These are phyloP conservation scores for Alternaria consortialis DNA, from an alignment of 2,329 filamentous ascomycete species.

Conservation along the genomic window DNA sequence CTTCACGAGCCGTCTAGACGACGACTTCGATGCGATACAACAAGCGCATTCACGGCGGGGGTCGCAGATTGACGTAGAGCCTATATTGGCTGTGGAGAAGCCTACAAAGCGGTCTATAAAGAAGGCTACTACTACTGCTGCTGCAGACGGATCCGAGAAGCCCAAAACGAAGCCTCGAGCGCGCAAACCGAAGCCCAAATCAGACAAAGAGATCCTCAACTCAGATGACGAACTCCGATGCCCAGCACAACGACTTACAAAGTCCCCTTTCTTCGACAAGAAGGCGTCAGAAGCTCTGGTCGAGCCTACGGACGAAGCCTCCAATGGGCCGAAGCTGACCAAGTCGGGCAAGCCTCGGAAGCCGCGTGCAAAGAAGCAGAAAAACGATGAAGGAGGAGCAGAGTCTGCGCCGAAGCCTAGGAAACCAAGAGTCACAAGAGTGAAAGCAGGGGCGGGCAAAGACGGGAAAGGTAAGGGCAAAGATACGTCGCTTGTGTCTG, in stretches of 20 bases:
- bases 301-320: conserved; percentile 12
- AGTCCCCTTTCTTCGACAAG: conserved; percentile 33
- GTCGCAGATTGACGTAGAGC: conserved; percentile 3
- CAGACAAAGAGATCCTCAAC: conserved; percentile 27
- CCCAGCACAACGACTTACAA: conserved; percentile 22
- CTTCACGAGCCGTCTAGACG: conserved; percentile 31
- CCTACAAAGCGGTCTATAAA: conserved; percentile 27
- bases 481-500: conserved; percentile 29
- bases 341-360: conserved; percentile 42
- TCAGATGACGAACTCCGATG: conserved; percentile 22
- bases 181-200: conserved; percentile 40
- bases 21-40: conserved; percentile 14
- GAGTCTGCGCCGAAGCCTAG: conserved; percentile 35
- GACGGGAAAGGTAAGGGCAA: conserved; percentile 23
- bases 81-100: conserved; percentile 19
- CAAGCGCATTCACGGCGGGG: conserved; percentile 11
- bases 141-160: conserved; percentile 21
- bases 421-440: conserved; percentile 36
- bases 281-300: conserved; percentile 11
- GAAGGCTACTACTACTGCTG: conserved; percentile 6
- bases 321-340: conserved; percentile 23
- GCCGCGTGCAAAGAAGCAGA: conserved; percentile 42
- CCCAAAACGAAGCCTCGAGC: conserved; percentile 36
- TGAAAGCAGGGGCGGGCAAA: conserved; percentile 24
- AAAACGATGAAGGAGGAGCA: conserved; percentile 9